Conservation (phyloP, 108 stramenopile species). For the Fragilariopsis cylindrus region DNA sequence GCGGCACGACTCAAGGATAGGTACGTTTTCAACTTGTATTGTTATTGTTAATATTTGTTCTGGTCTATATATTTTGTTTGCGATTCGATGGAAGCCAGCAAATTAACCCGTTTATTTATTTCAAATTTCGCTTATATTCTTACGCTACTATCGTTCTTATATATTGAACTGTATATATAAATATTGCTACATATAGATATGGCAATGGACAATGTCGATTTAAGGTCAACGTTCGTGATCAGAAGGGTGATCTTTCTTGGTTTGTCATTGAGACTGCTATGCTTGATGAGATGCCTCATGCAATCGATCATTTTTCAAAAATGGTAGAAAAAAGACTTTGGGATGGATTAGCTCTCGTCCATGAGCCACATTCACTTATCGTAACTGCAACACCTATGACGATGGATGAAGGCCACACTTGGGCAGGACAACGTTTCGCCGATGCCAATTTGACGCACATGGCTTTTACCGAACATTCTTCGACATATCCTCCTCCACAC, state of each 20-base stretch:
- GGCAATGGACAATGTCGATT: conserved; percentile 27
- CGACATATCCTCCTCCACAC: conserved; percentile 40
- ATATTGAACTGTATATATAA: too few relatives aligned
- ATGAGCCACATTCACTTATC: conserved; percentile 19
- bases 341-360: conserved; percentile 42
- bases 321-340: conserved; percentile 48
- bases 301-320: conserved; percentile 47
- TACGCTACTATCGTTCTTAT: neutral
- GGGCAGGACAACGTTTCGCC: conserved; percentile 37
- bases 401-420: conserved; percentile 18
- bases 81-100: too few relatives aligned
- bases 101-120: too few relatives aligned
- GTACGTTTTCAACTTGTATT: neutral
- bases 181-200: conserved; percentile 6
- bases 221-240: conserved; percentile 26
- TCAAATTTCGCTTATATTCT: too few relatives aligned
- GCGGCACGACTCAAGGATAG: conserved; percentile 1
- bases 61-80: too few relatives aligned
- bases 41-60: too few relatives aligned
- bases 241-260: neutral
- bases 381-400: conserved; percentile 21
- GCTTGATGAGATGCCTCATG: conserved; percentile 43
- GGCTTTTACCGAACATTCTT: conserved; percentile 67
- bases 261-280: conserved; percentile 41
- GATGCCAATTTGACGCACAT: conserved; percentile 42